Base-by-base conservation (phyloP, 306 rosid genomes). In the Spatholobus suberectus region DNA sequence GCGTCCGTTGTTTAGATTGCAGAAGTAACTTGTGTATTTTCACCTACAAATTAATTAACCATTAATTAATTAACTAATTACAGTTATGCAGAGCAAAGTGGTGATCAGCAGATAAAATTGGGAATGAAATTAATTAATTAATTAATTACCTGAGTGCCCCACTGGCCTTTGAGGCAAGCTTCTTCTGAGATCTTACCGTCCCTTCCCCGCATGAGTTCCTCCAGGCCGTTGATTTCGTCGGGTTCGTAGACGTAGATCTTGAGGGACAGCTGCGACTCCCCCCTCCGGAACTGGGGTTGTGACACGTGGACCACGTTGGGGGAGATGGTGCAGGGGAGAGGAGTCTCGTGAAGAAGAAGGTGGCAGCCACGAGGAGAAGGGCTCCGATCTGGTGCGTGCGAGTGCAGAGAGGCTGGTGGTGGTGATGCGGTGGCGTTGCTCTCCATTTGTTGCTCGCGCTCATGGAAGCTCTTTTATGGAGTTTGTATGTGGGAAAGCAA, bases 111-210 rank as follows among this genome's bases (percentile, higher is more conserved):
- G 13, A 78, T 72, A 69, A 43, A 17, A 27, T n/a, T 32, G n/a
- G 34, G 14, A 66, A 11, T 12, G 34, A 20, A 68, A 29, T 29
- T 1, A n/a, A n/a, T n/a, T n/a, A n/a, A n/a, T n/a, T n/a, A n/a
- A n/a, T n/a, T n/a, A 29, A 52, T 79, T 73, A 94, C 99, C 97
- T 96, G 98, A 90, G 97, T 92, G 70, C 98, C 99, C 99, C 99
- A 96, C 77, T 96, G 98, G 80, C 98, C 98, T 80, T 89, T 96
- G 84, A 90, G 77, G 85, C 99, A 96, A 84, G 88, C 80, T 35
- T 84, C 66, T 52, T 89, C 81, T 0, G 88, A 86, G 84, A 96
- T 89, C 78, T 79, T 80, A 37, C 98, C 96, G 14, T 92, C 94
- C 55, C 93, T 79, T 18, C 98, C 98, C 55, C 58, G 84, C 91